Base-by-base conservation (phyloP, 2,329 filamentous ascomycete species). In the Fusarium lateritium region DNA sequence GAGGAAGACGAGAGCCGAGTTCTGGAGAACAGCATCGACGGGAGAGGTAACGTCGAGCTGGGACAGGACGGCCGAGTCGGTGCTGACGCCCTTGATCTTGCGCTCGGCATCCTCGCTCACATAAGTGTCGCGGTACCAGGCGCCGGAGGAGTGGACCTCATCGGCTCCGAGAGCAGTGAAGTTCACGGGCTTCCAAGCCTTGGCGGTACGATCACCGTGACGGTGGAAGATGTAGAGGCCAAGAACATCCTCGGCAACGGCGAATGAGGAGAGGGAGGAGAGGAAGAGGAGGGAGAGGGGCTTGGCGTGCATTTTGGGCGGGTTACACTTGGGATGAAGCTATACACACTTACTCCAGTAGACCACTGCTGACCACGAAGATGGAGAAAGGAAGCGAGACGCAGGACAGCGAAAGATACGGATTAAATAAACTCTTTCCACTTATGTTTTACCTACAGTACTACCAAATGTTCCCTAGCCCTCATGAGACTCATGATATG, bases 161-260 rank as follows among this genome's bases (percentile, higher is more conserved):
- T 86, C 82, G 76, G 94, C 94, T 33, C 94, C 94, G 52, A 97
- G 86, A 62, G 91, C 86, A 14, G 94, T 97, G 77, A 98, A 81
- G 70, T 86, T 86, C 28, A 92, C 89, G 14, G 92, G 91, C 45
- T 89, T 84, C 67, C 88, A 89, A 19, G 88, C 84, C 82, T 97
- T 97, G 67, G 93, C 82, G 1, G 94, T 95, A 57, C 94, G 89
- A 79, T 98, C 94, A 60, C 94, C 94, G 82, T 98, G 94, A 45
- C 94, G 92, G 73, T 93, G 89, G 84, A 97, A 97, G 80, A 97
- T 89, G 79, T 94, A 96, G 45, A 91, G 89, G 53, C 94, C 94
- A 17, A 97, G 85, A 28, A 96, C 84, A 1, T 90, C 92, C 82
- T 97, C 92, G 21, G 81, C 81, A 65, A 72, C 45, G 78, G 75